These are phyloP conservation scores for Leavenworthia alabamica DNA, from an alignment of 345 rosid species.

Conservation along the genomic window DNA sequence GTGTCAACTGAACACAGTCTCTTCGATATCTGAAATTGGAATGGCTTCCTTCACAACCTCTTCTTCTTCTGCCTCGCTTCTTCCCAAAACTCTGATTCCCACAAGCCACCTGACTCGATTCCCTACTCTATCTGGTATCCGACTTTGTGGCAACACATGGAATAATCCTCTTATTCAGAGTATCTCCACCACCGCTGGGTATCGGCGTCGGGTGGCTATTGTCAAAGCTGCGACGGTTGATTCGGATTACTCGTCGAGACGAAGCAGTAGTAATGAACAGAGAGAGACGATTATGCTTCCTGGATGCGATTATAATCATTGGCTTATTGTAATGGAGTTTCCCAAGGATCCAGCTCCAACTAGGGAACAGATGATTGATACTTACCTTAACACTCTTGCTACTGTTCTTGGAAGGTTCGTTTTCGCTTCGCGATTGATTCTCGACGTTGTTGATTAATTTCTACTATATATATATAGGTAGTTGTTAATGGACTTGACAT, in stretches of 20 bases:
- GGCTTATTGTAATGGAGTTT: slow-evolving; percentile 97
- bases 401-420: slow-evolving; percentile 80
- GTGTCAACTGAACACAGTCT: slow-evolving; percentile 3
- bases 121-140: background rate
- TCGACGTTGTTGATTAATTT: background rate
- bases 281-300: slow-evolving; percentile 94
- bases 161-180: slow-evolving; percentile 1
- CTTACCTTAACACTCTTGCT: slow-evolving; percentile 80
- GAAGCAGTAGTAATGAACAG: slow-evolving; percentile 63
- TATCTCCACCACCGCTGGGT: slow-evolving; percentile 3
- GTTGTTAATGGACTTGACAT: background rate
- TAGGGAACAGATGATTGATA: slow-evolving; percentile 90
- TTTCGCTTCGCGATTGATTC: background rate
- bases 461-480: background rate
- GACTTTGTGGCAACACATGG: background rate
- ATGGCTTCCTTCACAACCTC: slow-evolving; percentile 53
- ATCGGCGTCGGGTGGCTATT: slow-evolving; percentile 27
- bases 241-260: slow-evolving; percentile 54
- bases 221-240: slow-evolving; percentile 49
- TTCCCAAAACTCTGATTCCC: slow-evolving; percentile 38
- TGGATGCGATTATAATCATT: slow-evolving; percentile 89
- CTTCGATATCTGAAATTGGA: slow-evolving; percentile 3
- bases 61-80: slow-evolving; percentile 33
- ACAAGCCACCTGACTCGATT: background rate
- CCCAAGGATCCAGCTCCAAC: slow-evolving; percentile 95